These are phyloP conservation scores for Yarrowia divulgata DNA, from an alignment of 805 yeast genomes.

Conservation along the genomic window DNA sequence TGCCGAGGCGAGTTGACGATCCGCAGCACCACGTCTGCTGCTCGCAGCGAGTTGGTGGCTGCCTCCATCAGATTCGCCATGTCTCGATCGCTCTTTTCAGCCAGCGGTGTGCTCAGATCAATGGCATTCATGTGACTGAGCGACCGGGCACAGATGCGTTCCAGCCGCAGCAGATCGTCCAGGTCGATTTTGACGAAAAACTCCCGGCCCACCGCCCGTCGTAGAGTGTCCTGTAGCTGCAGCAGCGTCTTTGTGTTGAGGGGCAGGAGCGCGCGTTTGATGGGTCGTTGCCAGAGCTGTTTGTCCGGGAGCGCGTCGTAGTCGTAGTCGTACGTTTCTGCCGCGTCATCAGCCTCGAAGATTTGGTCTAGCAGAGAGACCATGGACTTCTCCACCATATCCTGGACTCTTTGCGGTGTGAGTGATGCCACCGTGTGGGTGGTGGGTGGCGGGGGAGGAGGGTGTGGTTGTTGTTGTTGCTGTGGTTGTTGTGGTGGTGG, in stretches of 20 bases:
- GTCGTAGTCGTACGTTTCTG: slow-evolving; percentile 28
- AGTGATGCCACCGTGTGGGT: slow-evolving; percentile 20
- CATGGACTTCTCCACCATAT: slow-evolving; percentile 19
- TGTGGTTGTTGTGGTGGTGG: too few species aligned
- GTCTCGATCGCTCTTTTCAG: slow-evolving; percentile 4
- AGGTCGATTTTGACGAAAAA: slow-evolving; percentile 13
- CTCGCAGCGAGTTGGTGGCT: slow-evolving; percentile 17
- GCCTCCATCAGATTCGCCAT: slow-evolving; percentile 3
- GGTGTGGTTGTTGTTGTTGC: neutral
- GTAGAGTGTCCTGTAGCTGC: neutral
- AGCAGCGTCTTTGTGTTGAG: neutral
- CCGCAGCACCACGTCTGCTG: slow-evolving; percentile 10
- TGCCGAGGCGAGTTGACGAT: slow-evolving; percentile 7
- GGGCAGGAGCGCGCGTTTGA: slow-evolving; percentile 1
- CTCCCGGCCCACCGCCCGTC: slow-evolving; percentile 1
- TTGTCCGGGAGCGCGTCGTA: slow-evolving; percentile 19
- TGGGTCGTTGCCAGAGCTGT: slow-evolving; percentile 5
- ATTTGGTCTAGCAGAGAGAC: neutral
- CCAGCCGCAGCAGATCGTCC: slow-evolving; percentile 12
- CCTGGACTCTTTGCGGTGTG: slow-evolving; percentile 13
- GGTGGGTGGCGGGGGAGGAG: neutral
- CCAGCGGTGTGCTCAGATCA: neutral
- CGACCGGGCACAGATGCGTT: slow-evolving; percentile 16
- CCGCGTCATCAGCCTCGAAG: slow-evolving; percentile 17
- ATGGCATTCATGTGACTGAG: slow-evolving; percentile 4